Conservation (phyloP, 495 filamentous ascomycete genomes). For the Neurospora sp. region DNA sequence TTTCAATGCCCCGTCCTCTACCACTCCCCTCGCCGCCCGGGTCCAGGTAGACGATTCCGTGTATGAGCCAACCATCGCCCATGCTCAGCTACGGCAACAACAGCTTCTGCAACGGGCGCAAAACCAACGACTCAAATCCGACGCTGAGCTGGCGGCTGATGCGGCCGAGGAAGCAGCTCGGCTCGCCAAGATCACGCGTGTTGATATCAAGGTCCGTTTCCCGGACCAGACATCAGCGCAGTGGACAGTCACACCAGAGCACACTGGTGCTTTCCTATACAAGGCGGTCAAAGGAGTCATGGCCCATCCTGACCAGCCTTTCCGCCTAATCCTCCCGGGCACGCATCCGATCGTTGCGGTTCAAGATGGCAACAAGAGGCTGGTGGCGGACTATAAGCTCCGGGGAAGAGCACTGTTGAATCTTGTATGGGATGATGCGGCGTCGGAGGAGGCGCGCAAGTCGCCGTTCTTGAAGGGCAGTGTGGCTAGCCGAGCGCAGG, state of each 20-base stretch:
- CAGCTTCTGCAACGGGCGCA: slow-evolving; percentile 52
- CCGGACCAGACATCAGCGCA: slow-evolving; percentile 70
- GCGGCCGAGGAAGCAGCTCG: slow-evolving; percentile 49
- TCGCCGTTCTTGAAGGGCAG: slow-evolving; percentile 55
- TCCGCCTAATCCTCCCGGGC: slow-evolving; percentile 38
- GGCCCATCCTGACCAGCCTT: slow-evolving; percentile 33
- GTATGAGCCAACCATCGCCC: slow-evolving; percentile 74
- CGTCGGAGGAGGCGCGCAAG: slow-evolving; percentile 34
- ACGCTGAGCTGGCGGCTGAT: slow-evolving; percentile 52
- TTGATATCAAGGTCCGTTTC: slow-evolving; percentile 75
- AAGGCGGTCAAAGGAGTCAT: slow-evolving; percentile 49
- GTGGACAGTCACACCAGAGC: slow-evolving; percentile 48
- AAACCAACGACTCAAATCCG: slow-evolving; percentile 60
- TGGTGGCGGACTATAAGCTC: slow-evolving; percentile 66
- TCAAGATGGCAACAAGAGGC: slow-evolving; percentile 30
- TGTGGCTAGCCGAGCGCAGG: slow-evolving; percentile 54
- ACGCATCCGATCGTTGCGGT: slow-evolving; percentile 8
- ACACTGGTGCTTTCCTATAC: slow-evolving; percentile 60
- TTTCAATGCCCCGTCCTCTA: slow-evolving; percentile 60
- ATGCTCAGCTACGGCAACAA: slow-evolving; percentile 73
- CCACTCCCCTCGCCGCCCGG: slow-evolving; percentile 65
- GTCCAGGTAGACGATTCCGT: slow-evolving; percentile 56
- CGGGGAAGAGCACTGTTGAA: slow-evolving; percentile 62
- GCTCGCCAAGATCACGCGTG: slow-evolving; percentile 52
- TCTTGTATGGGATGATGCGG: slow-evolving; percentile 61